Conservation (phyloP, 2,329 filamentous ascomycete species). For the Alternaria infectoria region DNA sequence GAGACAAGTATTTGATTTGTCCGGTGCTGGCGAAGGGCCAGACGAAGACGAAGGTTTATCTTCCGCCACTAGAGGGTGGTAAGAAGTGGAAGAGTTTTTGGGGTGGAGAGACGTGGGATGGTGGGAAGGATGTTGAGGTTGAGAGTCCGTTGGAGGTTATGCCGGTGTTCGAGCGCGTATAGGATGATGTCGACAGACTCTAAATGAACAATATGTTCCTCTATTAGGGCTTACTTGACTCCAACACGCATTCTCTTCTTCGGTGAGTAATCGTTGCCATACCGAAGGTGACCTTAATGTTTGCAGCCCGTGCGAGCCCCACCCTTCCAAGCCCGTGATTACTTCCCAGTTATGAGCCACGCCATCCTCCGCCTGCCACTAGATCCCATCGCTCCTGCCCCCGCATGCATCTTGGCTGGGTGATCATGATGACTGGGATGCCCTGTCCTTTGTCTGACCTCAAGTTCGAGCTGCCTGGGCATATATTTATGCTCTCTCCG, state of each 20-base stretch:
- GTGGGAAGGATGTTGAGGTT: slow-evolving; percentile 51
- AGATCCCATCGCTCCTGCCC: background rate
- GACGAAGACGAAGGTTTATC: slow-evolving; percentile 57
- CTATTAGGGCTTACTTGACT: background rate
- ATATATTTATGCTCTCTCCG: background rate
- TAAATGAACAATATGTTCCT: background rate
- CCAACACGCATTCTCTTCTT: background rate
- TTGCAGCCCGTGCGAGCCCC: background rate
- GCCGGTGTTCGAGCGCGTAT: slow-evolving; percentile 53
- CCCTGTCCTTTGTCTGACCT: background rate
- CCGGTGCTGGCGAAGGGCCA: slow-evolving; percentile 62
- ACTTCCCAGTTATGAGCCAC: background rate
- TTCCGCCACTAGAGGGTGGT: slow-evolving; percentile 51
- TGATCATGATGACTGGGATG: background rate
- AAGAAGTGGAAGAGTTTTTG: slow-evolving; percentile 54
- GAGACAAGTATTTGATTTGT: slow-evolving; percentile 63
- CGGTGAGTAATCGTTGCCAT: background rate
- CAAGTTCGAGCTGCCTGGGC: background rate
- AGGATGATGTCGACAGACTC: background rate
- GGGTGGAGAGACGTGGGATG: slow-evolving; percentile 42
- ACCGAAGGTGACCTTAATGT: background rate
- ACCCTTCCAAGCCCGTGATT: background rate
- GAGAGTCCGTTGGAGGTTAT: slow-evolving; percentile 55
- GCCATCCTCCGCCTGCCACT: background rate
- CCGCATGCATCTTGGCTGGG: background rate